Evolutionary conservation across 1,139 yeast species (phyloP).

Genomic region (Zygosaccharomyces sapae): DNA sequence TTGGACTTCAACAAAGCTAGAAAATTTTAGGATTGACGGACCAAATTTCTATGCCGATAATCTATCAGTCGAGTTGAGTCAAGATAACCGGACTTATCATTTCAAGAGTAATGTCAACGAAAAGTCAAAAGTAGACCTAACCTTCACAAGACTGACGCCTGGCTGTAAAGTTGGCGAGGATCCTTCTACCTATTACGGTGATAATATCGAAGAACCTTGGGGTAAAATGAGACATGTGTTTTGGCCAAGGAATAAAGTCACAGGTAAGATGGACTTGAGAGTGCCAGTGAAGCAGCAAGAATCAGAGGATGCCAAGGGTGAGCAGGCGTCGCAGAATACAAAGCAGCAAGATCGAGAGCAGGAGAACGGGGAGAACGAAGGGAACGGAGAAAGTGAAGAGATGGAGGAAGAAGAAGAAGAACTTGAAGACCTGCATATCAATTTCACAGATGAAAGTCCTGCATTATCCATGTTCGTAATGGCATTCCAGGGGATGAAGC

Average conservation of each 20-base stretch:
- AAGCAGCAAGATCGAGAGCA: constrained; percentile 18
- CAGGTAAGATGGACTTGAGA: constrained; percentile 52
- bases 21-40: constrained; percentile 74
- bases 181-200: constrained; percentile 82
- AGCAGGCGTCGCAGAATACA: constrained; percentile 22
- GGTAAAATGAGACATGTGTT: constrained; percentile 93
- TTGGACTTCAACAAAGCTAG: constrained; percentile 91
- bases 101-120: constrained; percentile 64
- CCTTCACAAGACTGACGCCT: constrained; percentile 57
- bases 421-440: constrained; percentile 23
- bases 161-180: constrained; percentile 89
- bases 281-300: constrained; percentile 6
- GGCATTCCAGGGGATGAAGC: constrained; percentile 99
- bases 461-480: constrained; percentile 82
- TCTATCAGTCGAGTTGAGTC: constrained; percentile 58
- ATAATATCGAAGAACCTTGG: constrained; percentile 82
- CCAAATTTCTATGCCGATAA: constrained; percentile 73
- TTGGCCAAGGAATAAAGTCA: constrained; percentile 83
- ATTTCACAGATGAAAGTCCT: constrained; percentile 32
- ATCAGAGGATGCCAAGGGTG: constrained; percentile 7
- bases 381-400: constrained; percentile 16
- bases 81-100: constrained; percentile 52
- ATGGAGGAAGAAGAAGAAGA: constrained; percentile 13
- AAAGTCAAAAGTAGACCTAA: constrained; percentile 70
- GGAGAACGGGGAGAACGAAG: constrained; percentile 15